Percentiles rank a stretch among this genome's conserved stretches.
Conservation (phyloP, 2,329 filamentous ascomycete genomes). For the Chrysoporthe cubensis region DNA sequence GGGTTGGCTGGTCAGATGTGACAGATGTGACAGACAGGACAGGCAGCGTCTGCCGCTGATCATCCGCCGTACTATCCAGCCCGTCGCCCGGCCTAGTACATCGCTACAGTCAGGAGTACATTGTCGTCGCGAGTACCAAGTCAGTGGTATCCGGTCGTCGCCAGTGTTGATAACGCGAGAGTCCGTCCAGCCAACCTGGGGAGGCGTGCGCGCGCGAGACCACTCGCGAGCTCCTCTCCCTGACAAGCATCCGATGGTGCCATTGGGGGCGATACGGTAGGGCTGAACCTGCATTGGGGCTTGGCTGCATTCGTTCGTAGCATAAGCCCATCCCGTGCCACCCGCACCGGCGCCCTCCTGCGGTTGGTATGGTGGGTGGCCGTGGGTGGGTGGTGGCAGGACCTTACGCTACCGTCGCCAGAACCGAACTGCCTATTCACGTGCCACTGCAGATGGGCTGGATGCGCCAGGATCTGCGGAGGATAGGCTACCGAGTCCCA, state of each 20-base stretch:
- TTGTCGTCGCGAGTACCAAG: no score
- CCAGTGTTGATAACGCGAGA: neutral
- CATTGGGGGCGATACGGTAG: constrained; percentile 20
- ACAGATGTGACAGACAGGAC: neutral
- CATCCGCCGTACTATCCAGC: neutral
- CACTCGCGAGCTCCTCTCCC: neutral
- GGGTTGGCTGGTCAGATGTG: constrained; percentile 4
- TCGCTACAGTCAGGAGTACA: no score
- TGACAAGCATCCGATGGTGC: neutral
- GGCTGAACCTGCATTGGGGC: constrained; percentile 14
- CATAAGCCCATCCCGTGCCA: constrained; percentile 4
- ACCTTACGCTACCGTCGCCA: no score
- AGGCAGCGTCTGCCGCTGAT: neutral
- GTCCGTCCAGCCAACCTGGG: no score
- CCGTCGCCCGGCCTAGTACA: no score
- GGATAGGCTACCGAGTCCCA: neutral
- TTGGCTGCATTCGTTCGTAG: constrained; percentile 1
- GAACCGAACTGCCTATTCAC: no score
- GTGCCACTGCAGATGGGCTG: neutral
- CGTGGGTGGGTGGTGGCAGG: neutral
- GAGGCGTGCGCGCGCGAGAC: no score
- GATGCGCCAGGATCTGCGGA: neutral
- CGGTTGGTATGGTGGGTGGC: neutral
- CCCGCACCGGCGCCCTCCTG: neutral
- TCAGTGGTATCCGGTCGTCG: neutral